Conservation (phyloP, 2,329 filamentous ascomycete genomes). For the Triangularia setosa region DNA sequence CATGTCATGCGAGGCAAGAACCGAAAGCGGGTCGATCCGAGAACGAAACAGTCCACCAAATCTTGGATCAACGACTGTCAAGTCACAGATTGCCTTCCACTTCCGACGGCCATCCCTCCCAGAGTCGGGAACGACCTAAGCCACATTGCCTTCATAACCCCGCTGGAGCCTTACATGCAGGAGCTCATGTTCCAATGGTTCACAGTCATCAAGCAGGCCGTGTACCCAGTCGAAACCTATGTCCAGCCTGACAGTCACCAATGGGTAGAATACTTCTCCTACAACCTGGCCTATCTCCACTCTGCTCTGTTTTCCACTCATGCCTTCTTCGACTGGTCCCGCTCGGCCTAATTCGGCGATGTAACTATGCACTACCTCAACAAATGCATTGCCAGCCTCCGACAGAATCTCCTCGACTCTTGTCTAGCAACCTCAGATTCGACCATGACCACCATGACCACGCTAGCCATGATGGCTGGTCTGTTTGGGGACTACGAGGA, state of each 20-base stretch:
- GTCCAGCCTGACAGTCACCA: slow-evolving; percentile 1
- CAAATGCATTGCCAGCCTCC: slow-evolving; percentile 19
- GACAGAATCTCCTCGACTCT: slow-evolving; percentile 5
- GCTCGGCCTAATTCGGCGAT: slow-evolving; percentile 5
- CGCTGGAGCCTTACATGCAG: slow-evolving; percentile 9
- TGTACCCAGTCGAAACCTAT: slow-evolving; percentile 17
- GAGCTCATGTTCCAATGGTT: slow-evolving; percentile 12
- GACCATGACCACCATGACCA: slow-evolving; percentile 13
- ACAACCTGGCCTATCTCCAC: slow-evolving; percentile 17
- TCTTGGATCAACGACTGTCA: slow-evolving; percentile 13
- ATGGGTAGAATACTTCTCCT: slow-evolving; percentile 16
- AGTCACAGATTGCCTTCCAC: neutral
- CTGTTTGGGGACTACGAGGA: slow-evolving; percentile 6
- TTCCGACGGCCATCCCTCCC: neutral
- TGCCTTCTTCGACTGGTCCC: slow-evolving; percentile 13
- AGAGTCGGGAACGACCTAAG: slow-evolving; percentile 8
- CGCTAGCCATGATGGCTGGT: slow-evolving; percentile 14
- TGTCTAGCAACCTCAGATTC: slow-evolving; percentile 8
- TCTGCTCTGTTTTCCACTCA: slow-evolving; percentile 14
- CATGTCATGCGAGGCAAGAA: slow-evolving; percentile 24
- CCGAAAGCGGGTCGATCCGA: slow-evolving; percentile 5
- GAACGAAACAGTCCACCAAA: neutral
- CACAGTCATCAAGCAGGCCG: slow-evolving; percentile 10
- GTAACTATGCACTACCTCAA: slow-evolving; percentile 21
- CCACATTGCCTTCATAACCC: slow-evolving; percentile 4